phyloP scores from a whole-genome alignment of 2,329 filamentous ascomycete genomes.

The Neobulgaria alba region DNA sequence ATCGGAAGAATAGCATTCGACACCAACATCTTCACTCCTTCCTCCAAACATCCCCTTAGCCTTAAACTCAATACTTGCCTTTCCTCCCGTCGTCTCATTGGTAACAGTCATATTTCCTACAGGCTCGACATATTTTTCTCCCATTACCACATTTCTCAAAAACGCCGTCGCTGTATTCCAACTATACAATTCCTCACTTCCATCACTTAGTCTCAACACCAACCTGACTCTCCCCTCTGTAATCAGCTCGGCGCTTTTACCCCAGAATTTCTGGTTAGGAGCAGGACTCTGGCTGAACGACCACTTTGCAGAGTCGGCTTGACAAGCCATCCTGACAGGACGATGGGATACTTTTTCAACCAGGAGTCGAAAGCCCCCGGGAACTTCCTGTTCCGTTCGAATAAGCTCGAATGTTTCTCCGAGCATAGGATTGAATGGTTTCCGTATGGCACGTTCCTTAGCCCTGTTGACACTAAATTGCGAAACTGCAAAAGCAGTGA shows the following conservation, averaged over 20 bases:
- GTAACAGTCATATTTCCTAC: conserved; percentile 80
- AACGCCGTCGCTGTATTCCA: conserved; percentile 88
- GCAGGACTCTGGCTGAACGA: conserved; percentile 79
- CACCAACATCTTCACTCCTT: conserved; percentile 78
- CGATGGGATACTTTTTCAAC: conserved; percentile 93
- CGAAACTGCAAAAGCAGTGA: conserved; percentile 86
- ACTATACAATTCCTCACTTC: conserved; percentile 72
- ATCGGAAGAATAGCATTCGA: conserved; percentile 61
- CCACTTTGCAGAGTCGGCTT: conserved; percentile 82
- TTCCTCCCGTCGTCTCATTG: conserved; percentile 77
- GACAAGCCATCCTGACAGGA: conserved; percentile 85
- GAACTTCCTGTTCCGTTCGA: conserved; percentile 65
- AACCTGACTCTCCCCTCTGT: conserved; percentile 83
- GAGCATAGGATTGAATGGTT: conserved; percentile 94
- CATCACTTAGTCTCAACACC: conserved; percentile 56
- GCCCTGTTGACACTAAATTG: conserved; percentile 73
- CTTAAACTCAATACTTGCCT: conserved; percentile 84
- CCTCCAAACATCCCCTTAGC: conserved; percentile 96
- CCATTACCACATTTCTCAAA: conserved; percentile 90
- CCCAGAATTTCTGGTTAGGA: conserved; percentile 96
- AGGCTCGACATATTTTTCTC: conserved; percentile 96
- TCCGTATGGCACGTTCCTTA: conserved; percentile 86
- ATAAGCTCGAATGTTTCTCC: conserved; percentile 94
- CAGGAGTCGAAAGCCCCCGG: conserved; percentile 76
- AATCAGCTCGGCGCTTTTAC: conserved; percentile 88